phyloP scores from a whole-genome alignment of 139 green algal genomes.

The Picochlorum sp. region DNA sequence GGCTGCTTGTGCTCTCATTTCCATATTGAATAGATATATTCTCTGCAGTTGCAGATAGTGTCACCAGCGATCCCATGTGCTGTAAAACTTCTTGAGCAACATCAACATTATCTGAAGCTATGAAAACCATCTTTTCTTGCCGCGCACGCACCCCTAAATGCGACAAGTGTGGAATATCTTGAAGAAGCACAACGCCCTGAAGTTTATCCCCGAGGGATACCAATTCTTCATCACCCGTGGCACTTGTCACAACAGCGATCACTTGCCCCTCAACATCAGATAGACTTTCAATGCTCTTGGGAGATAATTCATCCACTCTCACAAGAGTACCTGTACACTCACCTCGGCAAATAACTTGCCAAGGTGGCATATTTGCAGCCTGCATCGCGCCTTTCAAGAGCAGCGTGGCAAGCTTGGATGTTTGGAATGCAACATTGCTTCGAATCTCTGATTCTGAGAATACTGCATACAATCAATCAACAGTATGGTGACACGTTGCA shows the following conservation, averaged over 20 bases:
- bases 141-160: slow-evolving; percentile 89
- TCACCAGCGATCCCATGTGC: slow-evolving; percentile 17
- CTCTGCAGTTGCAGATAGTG: not conserved
- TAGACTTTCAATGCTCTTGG: slow-evolving; percentile 35
- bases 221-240: slow-evolving; percentile 93
- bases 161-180: slow-evolving; percentile 88
- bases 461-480: slow-evolving; percentile 23
- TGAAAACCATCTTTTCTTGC: slow-evolving; percentile 83
- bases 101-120: slow-evolving; percentile 61
- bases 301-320: slow-evolving; percentile 47
- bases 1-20: too few species aligned
- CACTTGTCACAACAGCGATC: slow-evolving; percentile 59
- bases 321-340: slow-evolving; percentile 50
- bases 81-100: slow-evolving; percentile 19
- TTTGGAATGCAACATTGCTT: slow-evolving; percentile 83
- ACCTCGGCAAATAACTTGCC: slow-evolving; percentile 80
- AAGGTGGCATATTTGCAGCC: slow-evolving; percentile 30
- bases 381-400: slow-evolving; percentile 33
- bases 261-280: slow-evolving; percentile 16
- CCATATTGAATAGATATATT: too few species aligned
- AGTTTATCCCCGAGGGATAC: slow-evolving; percentile 50
- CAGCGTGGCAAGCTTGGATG: slow-evolving; percentile 50
- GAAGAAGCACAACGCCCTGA: slow-evolving; percentile 71
- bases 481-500: not conserved
- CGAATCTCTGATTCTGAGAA: slow-evolving; percentile 87